Evolutionary conservation across 1,284 basidiomycete genomes (phyloP), one percentile per base, ranked within the genome.

Genomic region (Ustilago esculenta): DNA sequence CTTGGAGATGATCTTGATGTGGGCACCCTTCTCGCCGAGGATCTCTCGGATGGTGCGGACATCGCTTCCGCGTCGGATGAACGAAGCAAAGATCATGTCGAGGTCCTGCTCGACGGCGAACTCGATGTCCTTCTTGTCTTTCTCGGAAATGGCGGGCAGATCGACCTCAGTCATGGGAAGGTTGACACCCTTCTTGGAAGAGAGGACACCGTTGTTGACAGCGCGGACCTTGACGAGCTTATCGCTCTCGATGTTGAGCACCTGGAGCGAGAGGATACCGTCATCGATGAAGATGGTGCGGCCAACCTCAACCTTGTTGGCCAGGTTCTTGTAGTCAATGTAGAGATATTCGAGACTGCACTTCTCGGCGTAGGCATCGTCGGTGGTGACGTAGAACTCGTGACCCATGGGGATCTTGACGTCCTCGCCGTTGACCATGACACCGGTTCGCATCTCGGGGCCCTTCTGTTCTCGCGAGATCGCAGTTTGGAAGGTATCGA

Each of bases 181-280:
- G 85, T 98, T 98, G 85, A 98, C 96, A 84, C 96, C 96, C 87
- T 99, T 99, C 84, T 93, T 92, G 61, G 94, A 97, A 48, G 92
- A 93, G 74, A 99, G 89, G 34, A 86, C 89, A 58, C 95, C 96
- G 79, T 90, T 91, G 88, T 98, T 99, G 83, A 97, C 76, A 37
- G 93, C 88, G 76, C 92, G 91, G 77, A 99, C 96, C 48, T 80
- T 68, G 72, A 84, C 78, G 42, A 77, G 58, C 55, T 72, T 72
- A 40, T 77, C 74, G 49, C 72, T 77, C 60, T 79, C 79, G 76
- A 98, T 89, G 73, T 89, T 87, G 55, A 95, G 85, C 69, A 98
- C 94, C 77, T 94, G 88, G 63, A 98, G 91, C 39, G 94, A 94
- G 35, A 98, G 87, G 80, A 98, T 94, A 82, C 94, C 95, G 81